These are phyloP conservation scores for Apiospora pterosperma DNA, from an alignment of 2,329 filamentous ascomycete genomes.

Conservation along the genomic window DNA sequence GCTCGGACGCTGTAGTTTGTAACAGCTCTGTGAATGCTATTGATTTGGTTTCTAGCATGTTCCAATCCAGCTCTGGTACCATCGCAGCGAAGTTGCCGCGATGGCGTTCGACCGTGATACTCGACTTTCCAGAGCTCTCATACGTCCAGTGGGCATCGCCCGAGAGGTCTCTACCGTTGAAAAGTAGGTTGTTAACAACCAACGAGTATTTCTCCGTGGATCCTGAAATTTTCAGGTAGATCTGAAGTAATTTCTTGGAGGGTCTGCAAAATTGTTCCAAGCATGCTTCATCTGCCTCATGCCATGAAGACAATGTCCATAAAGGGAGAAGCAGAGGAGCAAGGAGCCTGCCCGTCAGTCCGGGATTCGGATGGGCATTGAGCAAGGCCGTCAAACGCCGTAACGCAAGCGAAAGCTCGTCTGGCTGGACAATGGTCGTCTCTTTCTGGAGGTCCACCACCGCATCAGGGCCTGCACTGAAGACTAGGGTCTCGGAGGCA, in stretches of 20 bases:
- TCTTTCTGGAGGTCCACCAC: conserved; percentile 43
- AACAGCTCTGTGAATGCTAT: conserved; percentile 48
- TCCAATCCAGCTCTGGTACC: conserved; percentile 32
- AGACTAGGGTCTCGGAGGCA: conserved; percentile 14
- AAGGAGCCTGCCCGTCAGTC: conserved; percentile 59
- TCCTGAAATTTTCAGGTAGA: conserved; percentile 55
- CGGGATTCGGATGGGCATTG: conserved; percentile 63
- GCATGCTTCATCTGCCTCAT: conserved; percentile 26
- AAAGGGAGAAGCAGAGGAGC: conserved; percentile 56
- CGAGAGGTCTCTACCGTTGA: conserved; percentile 41
- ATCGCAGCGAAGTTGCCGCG: conserved; percentile 13
- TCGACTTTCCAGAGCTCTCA: conserved; percentile 38
- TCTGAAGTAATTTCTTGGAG: conserved; percentile 49
- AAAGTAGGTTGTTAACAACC: conserved; percentile 54
- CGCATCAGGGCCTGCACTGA: conserved; percentile 30
- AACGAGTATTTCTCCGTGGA: conserved; percentile 43
- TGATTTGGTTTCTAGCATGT: conserved; percentile 45
- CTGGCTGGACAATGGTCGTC: conserved; percentile 41
- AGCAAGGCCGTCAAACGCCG: conserved; percentile 53
- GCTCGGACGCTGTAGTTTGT: conserved; percentile 44
- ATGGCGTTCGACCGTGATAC: conserved; percentile 47
- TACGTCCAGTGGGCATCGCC: conserved; percentile 49
- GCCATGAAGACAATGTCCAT: conserved; percentile 60
- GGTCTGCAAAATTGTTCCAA: conserved; percentile 40
- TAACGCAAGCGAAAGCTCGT: conserved; percentile 48